Evolutionary conservation across 192 early-diverging fungal species (phyloP).

Genomic region (Mortierella alpina): DNA sequence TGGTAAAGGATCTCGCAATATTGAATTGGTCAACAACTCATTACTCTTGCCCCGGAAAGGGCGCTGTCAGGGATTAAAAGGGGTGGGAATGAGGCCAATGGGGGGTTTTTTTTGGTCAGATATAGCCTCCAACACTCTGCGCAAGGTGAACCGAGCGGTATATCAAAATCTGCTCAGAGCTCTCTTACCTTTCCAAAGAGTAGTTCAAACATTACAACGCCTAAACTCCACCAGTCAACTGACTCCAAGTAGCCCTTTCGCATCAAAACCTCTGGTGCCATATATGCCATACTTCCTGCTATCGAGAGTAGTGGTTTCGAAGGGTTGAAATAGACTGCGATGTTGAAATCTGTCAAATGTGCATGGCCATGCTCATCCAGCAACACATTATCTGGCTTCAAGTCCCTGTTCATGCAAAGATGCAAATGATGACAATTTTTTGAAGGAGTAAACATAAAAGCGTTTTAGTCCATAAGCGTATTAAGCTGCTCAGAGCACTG

Average conservation of each 20-base stretch:
- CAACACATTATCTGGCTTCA: conserved; percentile 92
- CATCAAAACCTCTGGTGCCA: conserved; percentile 84
- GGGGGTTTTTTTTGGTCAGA: too few relatives aligned
- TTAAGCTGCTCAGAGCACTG: background rate
- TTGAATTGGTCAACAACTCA: conserved; percentile 74
- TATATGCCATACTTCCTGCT: conserved; percentile 89
- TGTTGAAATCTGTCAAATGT: conserved; percentile 90
- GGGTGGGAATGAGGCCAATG: too few relatives aligned
- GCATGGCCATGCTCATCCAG: conserved; percentile 82
- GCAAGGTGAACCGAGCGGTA: too few relatives aligned
- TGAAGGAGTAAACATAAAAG: background rate
- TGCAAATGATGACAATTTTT: background rate
- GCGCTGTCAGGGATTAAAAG: conserved; percentile 56
- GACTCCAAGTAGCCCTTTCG: conserved; percentile 64
- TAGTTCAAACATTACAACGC: conserved; percentile 83
- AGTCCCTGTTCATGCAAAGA: conserved; percentile 61
- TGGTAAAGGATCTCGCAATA: conserved; percentile 73
- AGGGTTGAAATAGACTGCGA: conserved; percentile 77
- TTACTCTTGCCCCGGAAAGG: conserved; percentile 86
- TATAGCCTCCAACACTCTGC: too few relatives aligned
- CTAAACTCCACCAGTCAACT: conserved; percentile 87
- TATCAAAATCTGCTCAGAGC: too few relatives aligned
- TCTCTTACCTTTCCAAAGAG: conserved; percentile 75
- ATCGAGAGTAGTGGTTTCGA: conserved; percentile 74
- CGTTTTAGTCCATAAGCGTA: background rate